Conservation (phyloP, 2,329 filamentous ascomycete genomes). For the Teratosphaeria viscida region DNA sequence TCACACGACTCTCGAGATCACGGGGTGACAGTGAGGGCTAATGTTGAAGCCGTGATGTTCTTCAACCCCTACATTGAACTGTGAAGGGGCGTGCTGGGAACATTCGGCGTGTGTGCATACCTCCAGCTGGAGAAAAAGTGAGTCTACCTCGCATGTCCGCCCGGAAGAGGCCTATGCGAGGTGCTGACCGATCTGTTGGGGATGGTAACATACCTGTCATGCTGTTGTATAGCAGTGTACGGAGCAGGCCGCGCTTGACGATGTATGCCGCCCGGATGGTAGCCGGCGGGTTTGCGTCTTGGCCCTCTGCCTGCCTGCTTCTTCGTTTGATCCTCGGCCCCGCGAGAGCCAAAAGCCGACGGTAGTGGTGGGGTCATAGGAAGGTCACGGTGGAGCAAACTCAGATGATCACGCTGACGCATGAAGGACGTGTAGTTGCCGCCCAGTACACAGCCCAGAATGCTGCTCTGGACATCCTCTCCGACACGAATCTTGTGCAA, state of each 20-base stretch:
- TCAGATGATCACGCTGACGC: conserved; percentile 54
- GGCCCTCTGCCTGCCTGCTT: not conserved
- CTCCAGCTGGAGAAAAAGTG: not conserved
- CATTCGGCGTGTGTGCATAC: not conserved
- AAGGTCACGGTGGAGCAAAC: conserved; percentile 3
- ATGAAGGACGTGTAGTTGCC: conserved; percentile 71
- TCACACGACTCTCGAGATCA: not conserved
- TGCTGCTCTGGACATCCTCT: conserved; percentile 34
- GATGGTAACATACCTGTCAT: not conserved
- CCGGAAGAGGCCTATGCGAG: not conserved
- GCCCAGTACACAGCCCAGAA: conserved; percentile 62
- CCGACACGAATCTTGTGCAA: conserved; percentile 32
- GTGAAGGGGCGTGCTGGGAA: not conserved
- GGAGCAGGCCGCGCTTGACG: not conserved
- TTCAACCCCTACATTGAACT: not conserved
- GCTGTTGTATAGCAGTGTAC: not conserved
- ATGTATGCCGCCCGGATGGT: not conserved
- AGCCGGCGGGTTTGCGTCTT: not conserved
- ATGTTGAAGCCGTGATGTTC: not conserved
- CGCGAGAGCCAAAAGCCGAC: not conserved
- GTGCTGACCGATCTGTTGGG: not conserved
- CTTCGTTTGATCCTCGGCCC: not conserved
- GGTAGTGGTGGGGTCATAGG: conserved; percentile 1
- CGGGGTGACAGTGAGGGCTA: not conserved
- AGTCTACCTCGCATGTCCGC: not conserved